Evolutionary conservation across 805 yeast genomes (phyloP), one percentile per base, ranked within the genome.

Genomic region (Candida sonorensis): DNA sequence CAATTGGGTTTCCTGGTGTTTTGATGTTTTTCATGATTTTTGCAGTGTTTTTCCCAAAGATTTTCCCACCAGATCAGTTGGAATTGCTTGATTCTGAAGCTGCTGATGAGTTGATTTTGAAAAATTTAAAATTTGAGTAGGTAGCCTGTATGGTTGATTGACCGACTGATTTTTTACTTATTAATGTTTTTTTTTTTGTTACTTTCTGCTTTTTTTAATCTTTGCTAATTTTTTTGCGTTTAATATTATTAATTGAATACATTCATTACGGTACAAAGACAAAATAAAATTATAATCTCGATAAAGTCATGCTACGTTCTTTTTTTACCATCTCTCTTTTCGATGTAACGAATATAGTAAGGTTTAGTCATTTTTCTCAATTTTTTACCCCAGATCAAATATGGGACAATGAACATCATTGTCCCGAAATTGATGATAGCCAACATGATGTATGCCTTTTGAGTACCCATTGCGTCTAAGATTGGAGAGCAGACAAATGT

Each of bases 1-100:
- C 97, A 0, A 85, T 90, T 20, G 97, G 95, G 2, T 90, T 92
- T 50, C 97, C 98, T 0, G 81, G 86, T 3, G 84, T 92, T 0
- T 59, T 90, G 30, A 57, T 90, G 48, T 69, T 77, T 33, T 88
- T 84, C 36, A 68, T 81, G 15, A 60, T 75, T 1, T 74, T 86
- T 10, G 75, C 81, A 13, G 67, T 75, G 49, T 45, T 69, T 6
- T 77, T 94, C 61, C 83, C 82, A 0, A 54, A 50, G 32, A 50
- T 81, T 2, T 81, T 88, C 33, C 77, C 83, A 0, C 42, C 47
- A 24, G 75, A 72, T 4, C 86, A 82, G 34, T 57, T 90, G 36
- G 55, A 58, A 2, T 42, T 72, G 3, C 61, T 92, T 20, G 97
- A 90, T 54, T 42, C 53, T 2, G 47, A 51, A n/a, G 61, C 61